Evolutionary conservation across 192 early-diverging fungal genomes (phyloP).

Genomic region (Paraglomus brasilianum): DNA sequence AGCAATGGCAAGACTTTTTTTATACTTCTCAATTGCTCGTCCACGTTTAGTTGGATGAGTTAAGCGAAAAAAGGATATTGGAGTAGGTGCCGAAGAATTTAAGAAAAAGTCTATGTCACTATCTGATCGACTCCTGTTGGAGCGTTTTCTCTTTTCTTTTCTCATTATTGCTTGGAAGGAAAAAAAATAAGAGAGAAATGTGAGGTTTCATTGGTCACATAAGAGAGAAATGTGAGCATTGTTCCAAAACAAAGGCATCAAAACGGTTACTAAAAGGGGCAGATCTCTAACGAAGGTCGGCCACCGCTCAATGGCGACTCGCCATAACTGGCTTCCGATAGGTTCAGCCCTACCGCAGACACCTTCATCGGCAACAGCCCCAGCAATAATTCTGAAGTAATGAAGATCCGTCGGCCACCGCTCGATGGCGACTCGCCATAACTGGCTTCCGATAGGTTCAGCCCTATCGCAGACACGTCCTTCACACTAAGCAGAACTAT

Average conservation of each 20-base stretch:
- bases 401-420: constrained; percentile 27
- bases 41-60: constrained; percentile 19
- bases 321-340: constrained; percentile 31
- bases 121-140: neutral
- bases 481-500: constrained; percentile 28
- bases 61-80: constrained; percentile 26
- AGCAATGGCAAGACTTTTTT: constrained; percentile 10
- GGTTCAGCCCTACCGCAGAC: constrained; percentile 28
- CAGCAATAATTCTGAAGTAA: constrained; percentile 5
- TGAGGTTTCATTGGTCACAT: too few species aligned
- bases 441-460: constrained; percentile 32
- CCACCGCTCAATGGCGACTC: constrained; percentile 32
- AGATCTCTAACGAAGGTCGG: constrained; percentile 21
- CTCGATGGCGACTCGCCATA: constrained; percentile 31
- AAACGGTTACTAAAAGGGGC: neutral
- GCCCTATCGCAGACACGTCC: constrained; percentile 31
- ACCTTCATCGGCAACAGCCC: constrained; percentile 27
- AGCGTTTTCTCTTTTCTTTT: constrained; percentile 23
- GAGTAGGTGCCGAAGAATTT: constrained; percentile 24
- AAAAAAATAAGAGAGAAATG: too few species aligned
- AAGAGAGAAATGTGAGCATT: constrained; percentile 13
- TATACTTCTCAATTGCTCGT: constrained; percentile 26
- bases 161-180: constrained; percentile 23
- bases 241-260: neutral
- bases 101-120: constrained; percentile 10